Base-by-base conservation (phyloP, 2,329 filamentous ascomycete genomes). In the Colletotrichum higginsianum region DNA sequence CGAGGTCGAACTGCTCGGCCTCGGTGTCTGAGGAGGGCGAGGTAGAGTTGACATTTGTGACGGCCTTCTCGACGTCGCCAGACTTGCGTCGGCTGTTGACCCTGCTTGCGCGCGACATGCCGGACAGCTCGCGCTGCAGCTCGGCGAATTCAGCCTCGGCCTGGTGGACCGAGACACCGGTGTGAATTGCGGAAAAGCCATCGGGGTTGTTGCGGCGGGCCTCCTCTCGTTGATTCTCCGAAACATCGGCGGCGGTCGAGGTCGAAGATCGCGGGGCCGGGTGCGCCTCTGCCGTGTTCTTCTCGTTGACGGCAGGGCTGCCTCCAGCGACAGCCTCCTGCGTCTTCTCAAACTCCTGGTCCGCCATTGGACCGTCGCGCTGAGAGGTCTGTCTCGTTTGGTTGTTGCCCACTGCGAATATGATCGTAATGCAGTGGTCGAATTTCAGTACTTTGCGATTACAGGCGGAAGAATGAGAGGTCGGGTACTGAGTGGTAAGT, bases 91-190 rank as follows among this genome's bases (percentile, higher is more conserved):
- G 65, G 42, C 69, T 72, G 50, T 66, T 77, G 58, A 74, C 74
- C 30, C 83, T 83, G 77, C 88, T 90, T 0, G 84, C 84, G 40
- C 85, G 85, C 8, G 89, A 91, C n/a, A 87, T 79, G 8, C 85
- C 85, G 2, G 89, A 88, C 23, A 92, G 82, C 78, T 91, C 87
- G 46, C 87, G 85, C 77, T 88, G 91, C 16, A 95, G 85, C 74
- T 93, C 86, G 0, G 88, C 88, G 74, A 95, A 95, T 35, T 94
- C 92, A 42, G 88, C 88, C 79, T 93, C 89, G 53, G 93, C 93
- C 63, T 88, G 87, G 70, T 89, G 84, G 62, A 95, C 87, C 11
- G 92, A 90, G 42, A 95, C 86, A 26, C 90, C 89, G 2, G 78
- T 76, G 60, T 79, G 74, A 30, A 80, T 76, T n/a, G 77, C 78